Base-by-base conservation (phyloP, 371 early-diverging fungal genomes). In the Mucor circinelloides region DNA sequence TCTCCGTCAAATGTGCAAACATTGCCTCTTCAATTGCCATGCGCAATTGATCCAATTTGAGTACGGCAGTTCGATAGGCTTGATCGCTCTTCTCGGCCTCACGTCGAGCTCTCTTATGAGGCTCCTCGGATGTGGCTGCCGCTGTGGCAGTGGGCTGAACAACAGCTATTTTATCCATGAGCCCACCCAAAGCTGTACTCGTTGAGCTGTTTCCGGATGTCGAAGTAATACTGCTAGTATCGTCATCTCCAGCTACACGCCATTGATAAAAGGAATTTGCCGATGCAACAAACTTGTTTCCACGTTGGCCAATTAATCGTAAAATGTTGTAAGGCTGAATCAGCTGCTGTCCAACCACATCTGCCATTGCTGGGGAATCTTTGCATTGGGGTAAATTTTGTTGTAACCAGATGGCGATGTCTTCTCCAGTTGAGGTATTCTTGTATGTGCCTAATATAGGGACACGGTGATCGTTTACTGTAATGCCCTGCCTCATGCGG, bases 221-320 rank as follows among this genome's bases (percentile, higher is more conserved):
- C 2, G 77, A 58, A 25, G 72, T 60, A 44, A 70, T 63, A 17
- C 67, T 68, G n/a, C 61, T 66, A 46, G 68, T 67, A 28, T 67
- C 72, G 2, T 71, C 76, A 25, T 85, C 76, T 61, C 71, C 79
- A 65, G 66, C 73, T 8, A 42, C 44, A 48, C 85, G 84, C 92
- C 92, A 93, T 69, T 93, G 93, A 73, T 91, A 93, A 67, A 83
- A 87, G 23, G 85, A 79, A 38, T 80, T 79, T n/a, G 89, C 61
- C 0, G 81, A 83, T 23, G 90, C 82, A 30, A 83, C 66, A 72
- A 93, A 93, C 72, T 85, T 87, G 65, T 83, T 88, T 9, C 92
- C 92, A 30, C 89, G 85, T 58, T 85, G 86, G n/a, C 91, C 92
- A 68, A 93, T 86, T 34, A 89, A 71, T 25, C 89, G 81, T 69